phyloP scores from a whole-genome alignment of 495 filamentous ascomycete genomes.

The Podospora fimiseda region DNA sequence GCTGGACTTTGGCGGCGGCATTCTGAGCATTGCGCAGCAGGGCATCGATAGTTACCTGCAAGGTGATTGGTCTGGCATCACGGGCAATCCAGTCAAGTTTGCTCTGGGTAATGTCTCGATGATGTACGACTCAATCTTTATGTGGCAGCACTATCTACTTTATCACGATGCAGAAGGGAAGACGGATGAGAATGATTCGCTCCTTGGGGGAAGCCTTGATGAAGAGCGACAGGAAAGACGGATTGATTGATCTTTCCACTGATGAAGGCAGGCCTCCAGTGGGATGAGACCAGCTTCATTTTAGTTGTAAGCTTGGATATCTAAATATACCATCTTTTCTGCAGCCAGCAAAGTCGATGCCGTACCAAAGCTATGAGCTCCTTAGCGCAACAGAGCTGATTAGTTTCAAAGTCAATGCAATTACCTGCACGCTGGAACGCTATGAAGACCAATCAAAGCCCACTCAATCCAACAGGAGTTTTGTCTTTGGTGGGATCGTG shows the following conservation, averaged over 20 bases:
- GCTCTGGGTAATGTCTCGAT: slow-evolving; percentile 75
- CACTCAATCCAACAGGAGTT: no score
- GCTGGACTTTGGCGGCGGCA: slow-evolving; percentile 74
- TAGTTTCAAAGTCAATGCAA: no score
- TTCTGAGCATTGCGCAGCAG: slow-evolving; percentile 77
- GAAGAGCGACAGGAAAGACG: slow-evolving; percentile 22
- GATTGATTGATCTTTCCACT: slow-evolving; percentile 21
- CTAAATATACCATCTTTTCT: no score
- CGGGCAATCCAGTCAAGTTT: slow-evolving; percentile 89
- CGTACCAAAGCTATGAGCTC: no score
- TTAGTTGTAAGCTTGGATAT: no score
- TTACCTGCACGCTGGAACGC: no score
- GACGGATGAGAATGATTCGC: slow-evolving; percentile 29
- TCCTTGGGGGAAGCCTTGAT: slow-evolving; percentile 28
- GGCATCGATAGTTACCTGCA: slow-evolving; percentile 79
- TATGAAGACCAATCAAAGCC: no score
- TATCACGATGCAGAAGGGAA: slow-evolving; percentile 44
- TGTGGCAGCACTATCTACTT: slow-evolving; percentile 78
- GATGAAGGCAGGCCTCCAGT: no score
- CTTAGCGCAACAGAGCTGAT: no score
- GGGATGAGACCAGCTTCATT: no score
- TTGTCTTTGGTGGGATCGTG: no score
- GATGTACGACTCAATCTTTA: slow-evolving; percentile 79
- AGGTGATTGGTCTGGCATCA: slow-evolving; percentile 79
- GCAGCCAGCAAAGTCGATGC: no score